phyloP scores from a whole-genome alignment of 371 early-diverging fungal species.

The Nematocida sp. region DNA sequence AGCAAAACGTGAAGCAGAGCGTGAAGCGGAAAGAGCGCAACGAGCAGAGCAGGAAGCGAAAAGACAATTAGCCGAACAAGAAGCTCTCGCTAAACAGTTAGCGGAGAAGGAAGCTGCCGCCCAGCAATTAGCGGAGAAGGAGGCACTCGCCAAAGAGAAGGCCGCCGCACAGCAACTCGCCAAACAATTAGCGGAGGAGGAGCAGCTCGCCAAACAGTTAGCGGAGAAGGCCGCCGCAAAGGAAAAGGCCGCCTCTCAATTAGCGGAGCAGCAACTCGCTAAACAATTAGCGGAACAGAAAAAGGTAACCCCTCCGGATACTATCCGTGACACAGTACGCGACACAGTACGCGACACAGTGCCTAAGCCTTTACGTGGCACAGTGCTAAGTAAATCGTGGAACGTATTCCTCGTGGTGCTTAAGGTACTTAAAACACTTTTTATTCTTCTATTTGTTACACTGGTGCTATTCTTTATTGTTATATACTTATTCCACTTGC shows the following conservation, averaged over 20 bases:
- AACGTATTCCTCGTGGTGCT: neutral
- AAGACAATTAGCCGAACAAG: neutral
- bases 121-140: neutral
- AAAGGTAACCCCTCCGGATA: too few species aligned
- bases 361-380: neutral
- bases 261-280: neutral
- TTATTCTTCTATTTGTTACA: neutral
- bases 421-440: neutral
- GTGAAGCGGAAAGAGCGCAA: neutral
- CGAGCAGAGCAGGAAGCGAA: conserved; percentile 3
- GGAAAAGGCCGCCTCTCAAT: neutral
- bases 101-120: conserved; percentile 9
- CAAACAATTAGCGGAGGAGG: conserved; percentile 1
- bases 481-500: conserved; percentile 13
- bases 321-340: too few species aligned
- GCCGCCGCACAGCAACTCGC: neutral
- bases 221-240: conserved; percentile 8
- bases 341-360: too few species aligned
- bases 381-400: neutral
- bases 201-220: conserved; percentile 1
- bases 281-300: neutral
- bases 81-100: conserved; percentile 4
- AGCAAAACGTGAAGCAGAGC: neutral
- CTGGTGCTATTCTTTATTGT: neutral
- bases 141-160: conserved; percentile 8